Conservation (phyloP, 1,284 basidiomycete genomes). For the Ustilago tritici region DNA sequence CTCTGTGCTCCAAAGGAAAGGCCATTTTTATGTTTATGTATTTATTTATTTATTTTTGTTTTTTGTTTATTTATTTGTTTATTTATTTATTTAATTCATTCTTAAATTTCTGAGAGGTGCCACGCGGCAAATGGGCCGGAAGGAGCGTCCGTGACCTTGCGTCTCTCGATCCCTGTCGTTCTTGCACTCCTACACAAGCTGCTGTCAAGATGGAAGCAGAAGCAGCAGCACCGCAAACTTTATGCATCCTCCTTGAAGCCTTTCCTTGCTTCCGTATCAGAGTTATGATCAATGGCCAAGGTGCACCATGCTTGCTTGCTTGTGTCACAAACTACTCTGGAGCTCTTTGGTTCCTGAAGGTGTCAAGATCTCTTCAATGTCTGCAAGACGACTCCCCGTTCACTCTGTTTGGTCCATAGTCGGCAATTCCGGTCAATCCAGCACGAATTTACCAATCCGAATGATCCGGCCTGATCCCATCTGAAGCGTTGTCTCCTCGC, state of each 20-base stretch:
- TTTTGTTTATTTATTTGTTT: neutral
- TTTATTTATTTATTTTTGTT: too few relatives aligned
- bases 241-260: neutral
- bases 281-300: neutral
- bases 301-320: neutral
- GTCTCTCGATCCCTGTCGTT: conserved; percentile 9
- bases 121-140: neutral
- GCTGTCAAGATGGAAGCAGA: neutral
- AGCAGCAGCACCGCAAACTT: neutral
- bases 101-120: neutral
- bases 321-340: neutral
- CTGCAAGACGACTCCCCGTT: neutral
- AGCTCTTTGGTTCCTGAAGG: neutral
- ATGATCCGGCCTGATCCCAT: too few relatives aligned
- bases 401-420: neutral
- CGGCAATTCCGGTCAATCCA: neutral
- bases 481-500: too few relatives aligned
- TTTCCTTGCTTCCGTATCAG: neutral
- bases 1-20: neutral
- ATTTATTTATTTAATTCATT: conserved; percentile 1
- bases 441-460: too few relatives aligned
- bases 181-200: neutral
- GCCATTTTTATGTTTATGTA: neutral
- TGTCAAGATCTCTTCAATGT: neutral
- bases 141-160: neutral